phyloP scores from a whole-genome alignment of 257 asterid species.

The Solanum chmielewskii region DNA sequence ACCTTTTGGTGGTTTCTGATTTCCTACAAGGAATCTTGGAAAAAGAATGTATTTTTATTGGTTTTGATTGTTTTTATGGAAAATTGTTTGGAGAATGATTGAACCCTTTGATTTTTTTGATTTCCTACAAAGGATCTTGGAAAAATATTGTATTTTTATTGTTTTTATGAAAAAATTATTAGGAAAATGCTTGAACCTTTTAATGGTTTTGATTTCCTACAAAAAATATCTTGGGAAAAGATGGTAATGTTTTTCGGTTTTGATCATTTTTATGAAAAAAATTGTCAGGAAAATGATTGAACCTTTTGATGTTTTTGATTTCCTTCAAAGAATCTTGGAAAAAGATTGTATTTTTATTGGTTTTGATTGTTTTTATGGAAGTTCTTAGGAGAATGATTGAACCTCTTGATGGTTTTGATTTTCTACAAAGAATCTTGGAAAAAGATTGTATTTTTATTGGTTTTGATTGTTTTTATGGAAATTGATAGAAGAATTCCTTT shows the following conservation, averaged over 20 bases:
- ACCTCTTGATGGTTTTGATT: background rate
- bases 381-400: background rate
- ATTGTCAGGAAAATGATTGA: background rate
- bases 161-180: background rate
- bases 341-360: background rate
- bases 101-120: background rate
- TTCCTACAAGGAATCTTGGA: background rate
- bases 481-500: background rate
- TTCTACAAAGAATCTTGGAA: background rate
- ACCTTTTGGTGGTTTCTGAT: background rate
- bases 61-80: background rate
- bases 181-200: background rate
- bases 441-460: background rate
- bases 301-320: background rate
- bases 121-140: background rate
- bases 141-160: background rate
- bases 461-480: background rate
- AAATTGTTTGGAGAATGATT: background rate
- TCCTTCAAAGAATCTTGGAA: background rate
- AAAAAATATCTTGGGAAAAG: background rate
- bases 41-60: background rate
- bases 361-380: background rate
- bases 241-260: background rate
- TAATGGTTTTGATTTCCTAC: background rate
- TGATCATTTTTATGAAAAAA: background rate